Evolutionary conservation across 768 basidiomycete genomes (phyloP).

Genomic region (Serpula lacrymans): DNA sequence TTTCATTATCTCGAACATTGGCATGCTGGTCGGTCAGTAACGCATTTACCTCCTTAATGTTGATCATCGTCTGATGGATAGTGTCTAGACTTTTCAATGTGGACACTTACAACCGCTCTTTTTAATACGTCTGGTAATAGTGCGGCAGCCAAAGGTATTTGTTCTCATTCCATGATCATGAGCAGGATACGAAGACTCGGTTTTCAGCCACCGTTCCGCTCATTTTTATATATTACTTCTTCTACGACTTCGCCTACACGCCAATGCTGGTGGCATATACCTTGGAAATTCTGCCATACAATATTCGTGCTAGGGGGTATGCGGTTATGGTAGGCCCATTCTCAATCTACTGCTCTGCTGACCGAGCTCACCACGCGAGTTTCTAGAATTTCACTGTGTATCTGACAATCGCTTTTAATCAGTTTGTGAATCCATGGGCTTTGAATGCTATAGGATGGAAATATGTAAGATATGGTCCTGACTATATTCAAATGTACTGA

Average conservation of each 20-base stretch:
- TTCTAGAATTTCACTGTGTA: slow-evolving; percentile 58
- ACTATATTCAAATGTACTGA: neutral
- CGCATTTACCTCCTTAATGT: neutral
- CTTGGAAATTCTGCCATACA: slow-evolving; percentile 79
- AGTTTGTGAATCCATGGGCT: slow-evolving; percentile 78
- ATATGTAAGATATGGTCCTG: slow-evolving; percentile 27
- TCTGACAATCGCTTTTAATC: slow-evolving; percentile 71
- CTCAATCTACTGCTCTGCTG: neutral
- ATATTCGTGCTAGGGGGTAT: slow-evolving; percentile 77
- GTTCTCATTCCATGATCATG: neutral
- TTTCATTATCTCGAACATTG: slow-evolving; percentile 62
- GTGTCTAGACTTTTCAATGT: slow-evolving; percentile 46
- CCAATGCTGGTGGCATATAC: slow-evolving; percentile 63
- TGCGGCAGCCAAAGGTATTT: slow-evolving; percentile 28
- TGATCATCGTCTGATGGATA: neutral
- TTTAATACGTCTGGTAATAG: slow-evolving; percentile 24
- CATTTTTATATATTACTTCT: slow-evolving; percentile 53
- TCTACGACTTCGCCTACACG: slow-evolving; percentile 71
- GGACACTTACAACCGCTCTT: slow-evolving; percentile 49
- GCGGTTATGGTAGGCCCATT: slow-evolving; percentile 57
- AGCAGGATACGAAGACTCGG: too few species aligned
- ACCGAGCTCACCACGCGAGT: neutral
- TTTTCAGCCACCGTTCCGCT: slow-evolving; percentile 57
- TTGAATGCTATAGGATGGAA: slow-evolving; percentile 50
- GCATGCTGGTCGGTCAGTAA: slow-evolving; percentile 50